Percentiles rank a stretch among this genome's conserved stretches.
Conservation (phyloP, 1,139 yeast species). For the Kazachstania sp. region DNA sequence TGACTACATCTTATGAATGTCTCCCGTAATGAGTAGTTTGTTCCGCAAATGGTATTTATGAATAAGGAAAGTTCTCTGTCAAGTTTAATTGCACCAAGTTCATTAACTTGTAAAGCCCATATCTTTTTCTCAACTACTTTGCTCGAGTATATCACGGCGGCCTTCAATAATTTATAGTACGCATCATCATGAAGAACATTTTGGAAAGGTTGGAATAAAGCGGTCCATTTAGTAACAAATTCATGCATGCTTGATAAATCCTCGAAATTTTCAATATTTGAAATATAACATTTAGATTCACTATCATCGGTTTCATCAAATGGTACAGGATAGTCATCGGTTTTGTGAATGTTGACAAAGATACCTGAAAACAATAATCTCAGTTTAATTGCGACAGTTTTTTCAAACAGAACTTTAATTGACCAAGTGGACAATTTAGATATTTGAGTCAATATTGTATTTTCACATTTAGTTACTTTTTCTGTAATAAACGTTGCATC, state of each 20-base stretch:
- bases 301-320: background rate
- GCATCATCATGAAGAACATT: slow-evolving; percentile 46
- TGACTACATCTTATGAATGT: slow-evolving; percentile 77
- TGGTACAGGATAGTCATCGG: slow-evolving; percentile 10
- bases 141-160: slow-evolving; percentile 44
- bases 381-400: slow-evolving; percentile 18
- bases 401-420: slow-evolving; percentile 24
- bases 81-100: slow-evolving; percentile 72
- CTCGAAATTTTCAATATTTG: slow-evolving; percentile 31
- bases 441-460: slow-evolving; percentile 17
- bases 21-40: slow-evolving; percentile 65
- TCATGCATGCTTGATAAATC: slow-evolving; percentile 34
- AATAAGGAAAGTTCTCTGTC: slow-evolving; percentile 76
- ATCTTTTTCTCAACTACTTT: slow-evolving; percentile 58
- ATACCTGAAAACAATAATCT: slow-evolving; percentile 16
- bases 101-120: slow-evolving; percentile 63
- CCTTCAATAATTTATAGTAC: slow-evolving; percentile 42
- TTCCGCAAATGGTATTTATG: slow-evolving; percentile 54
- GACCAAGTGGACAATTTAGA: slow-evolving; percentile 26
- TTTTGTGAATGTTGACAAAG: slow-evolving; percentile 19
- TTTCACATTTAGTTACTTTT: slow-evolving; percentile 31
- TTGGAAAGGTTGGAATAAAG: slow-evolving; percentile 55
- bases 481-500: slow-evolving; percentile 40
- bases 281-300: slow-evolving; percentile 16
- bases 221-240: slow-evolving; percentile 58